A percentile compares a stretch with the other conserved stretches of the same genome.
These are phyloP conservation scores for Logfia minima DNA, from an alignment of 129 eudicot species.

Conservation along the genomic window DNA sequence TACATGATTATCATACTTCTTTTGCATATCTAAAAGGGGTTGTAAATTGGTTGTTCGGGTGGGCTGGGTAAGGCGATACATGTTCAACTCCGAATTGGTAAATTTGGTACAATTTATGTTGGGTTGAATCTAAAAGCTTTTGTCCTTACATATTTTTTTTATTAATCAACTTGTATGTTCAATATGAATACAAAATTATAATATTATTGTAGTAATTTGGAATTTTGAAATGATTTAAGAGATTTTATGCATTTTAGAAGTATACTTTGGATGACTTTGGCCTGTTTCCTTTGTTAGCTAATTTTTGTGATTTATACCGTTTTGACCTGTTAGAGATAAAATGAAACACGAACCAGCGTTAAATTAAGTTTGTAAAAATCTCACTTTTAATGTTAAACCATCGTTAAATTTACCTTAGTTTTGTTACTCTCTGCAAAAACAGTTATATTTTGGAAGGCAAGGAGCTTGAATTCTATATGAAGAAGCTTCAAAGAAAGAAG, in stretches of 20 bases:
- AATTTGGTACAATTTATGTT: not conserved
- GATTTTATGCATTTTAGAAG: not conserved
- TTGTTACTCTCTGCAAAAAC: not conserved
- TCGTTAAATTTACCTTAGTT: not conserved
- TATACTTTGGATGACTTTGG: not conserved
- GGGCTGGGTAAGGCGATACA: not conserved
- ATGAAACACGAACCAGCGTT: too few relatives aligned
- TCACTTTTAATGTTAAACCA: not conserved
- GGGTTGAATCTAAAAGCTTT: not conserved
- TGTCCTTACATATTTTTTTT: not conserved
- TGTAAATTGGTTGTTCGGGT: not conserved
- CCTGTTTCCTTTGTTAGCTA: too few relatives aligned
- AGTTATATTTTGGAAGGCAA: constrained; percentile 26
- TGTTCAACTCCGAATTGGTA: not conserved
- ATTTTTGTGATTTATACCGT: too few relatives aligned
- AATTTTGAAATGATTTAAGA: too few relatives aligned
- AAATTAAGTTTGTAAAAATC: too few relatives aligned
- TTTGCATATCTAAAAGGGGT: not conserved
- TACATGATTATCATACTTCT: not conserved
- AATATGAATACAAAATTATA: too few relatives aligned
- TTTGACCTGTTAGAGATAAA: too few relatives aligned
- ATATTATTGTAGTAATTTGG: too few relatives aligned
- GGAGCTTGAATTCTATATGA: constrained; percentile 27
- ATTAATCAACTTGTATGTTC: not conserved
- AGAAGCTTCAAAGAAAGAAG: constrained; percentile 29